These are phyloP conservation scores for Suillus bovinus DNA, from an alignment of 768 basidiomycete species.

Conservation along the genomic window DNA sequence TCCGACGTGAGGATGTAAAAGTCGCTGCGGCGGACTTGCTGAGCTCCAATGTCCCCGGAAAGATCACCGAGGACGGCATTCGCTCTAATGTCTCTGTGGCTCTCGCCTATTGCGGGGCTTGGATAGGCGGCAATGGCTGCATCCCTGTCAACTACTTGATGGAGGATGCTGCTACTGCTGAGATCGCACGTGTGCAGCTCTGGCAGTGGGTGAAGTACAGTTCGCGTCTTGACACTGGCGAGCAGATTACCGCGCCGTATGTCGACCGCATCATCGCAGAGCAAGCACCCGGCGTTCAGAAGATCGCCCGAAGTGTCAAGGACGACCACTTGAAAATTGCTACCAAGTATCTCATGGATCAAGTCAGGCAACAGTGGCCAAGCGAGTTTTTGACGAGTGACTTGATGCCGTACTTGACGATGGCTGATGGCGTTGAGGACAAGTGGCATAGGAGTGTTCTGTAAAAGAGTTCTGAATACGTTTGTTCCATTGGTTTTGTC, in stretches of 20 bases:
- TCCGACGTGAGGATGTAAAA: slow-evolving; percentile 87
- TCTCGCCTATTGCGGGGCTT: slow-evolving; percentile 92
- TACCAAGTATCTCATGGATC: slow-evolving; percentile 74
- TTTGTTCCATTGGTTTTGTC: neutral
- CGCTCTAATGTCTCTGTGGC: slow-evolving; percentile 85
- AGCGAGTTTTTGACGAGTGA: slow-evolving; percentile 97
- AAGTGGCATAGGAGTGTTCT: slow-evolving; percentile 53
- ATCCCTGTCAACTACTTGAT: slow-evolving; percentile 95
- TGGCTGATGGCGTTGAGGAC: slow-evolving; percentile 70
- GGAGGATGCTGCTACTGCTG: slow-evolving; percentile 99
- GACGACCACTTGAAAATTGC: slow-evolving; percentile 74
- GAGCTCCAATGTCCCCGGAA: slow-evolving; percentile 78
- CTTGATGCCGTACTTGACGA: slow-evolving; percentile 83
- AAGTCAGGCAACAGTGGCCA: slow-evolving; percentile 81
- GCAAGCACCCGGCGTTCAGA: slow-evolving; percentile 61
- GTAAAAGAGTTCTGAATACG: slow-evolving; percentile 18
- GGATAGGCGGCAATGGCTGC: slow-evolving; percentile 97
- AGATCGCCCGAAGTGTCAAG: slow-evolving; percentile 63
- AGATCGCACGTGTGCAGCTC: slow-evolving; percentile 96
- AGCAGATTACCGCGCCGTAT: slow-evolving; percentile 67
- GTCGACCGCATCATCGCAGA: slow-evolving; percentile 65
- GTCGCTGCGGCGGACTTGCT: slow-evolving; percentile 86
- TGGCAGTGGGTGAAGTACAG: slow-evolving; percentile 97
- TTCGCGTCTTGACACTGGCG: slow-evolving; percentile 65
- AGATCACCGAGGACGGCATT: slow-evolving; percentile 87